Evolutionary conservation across 1,139 yeast genomes (phyloP).

Genomic region (Pichia sp.): DNA sequence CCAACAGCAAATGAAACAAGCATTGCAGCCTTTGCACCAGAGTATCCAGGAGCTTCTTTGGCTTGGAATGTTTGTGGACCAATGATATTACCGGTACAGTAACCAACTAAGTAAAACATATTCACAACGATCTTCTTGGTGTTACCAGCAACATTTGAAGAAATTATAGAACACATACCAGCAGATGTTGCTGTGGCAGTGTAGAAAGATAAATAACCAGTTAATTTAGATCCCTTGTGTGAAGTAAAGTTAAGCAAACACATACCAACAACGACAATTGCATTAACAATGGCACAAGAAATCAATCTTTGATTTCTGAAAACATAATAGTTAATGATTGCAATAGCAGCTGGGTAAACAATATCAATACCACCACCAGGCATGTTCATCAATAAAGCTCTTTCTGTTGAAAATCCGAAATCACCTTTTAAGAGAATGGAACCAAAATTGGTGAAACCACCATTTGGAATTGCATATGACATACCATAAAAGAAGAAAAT

Average conservation of each 20-base stretch:
- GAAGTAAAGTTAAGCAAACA: slow-evolving; percentile 17
- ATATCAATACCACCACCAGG: slow-evolving; percentile 40
- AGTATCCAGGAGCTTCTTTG: slow-evolving; percentile 42
- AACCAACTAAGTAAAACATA: slow-evolving; percentile 52
- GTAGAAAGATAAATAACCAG: slow-evolving; percentile 39
- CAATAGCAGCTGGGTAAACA: slow-evolving; percentile 31
- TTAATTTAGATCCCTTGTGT: slow-evolving; percentile 36
- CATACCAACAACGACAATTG: slow-evolving; percentile 15
- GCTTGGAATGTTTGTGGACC: slow-evolving; percentile 49
- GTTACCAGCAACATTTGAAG: slow-evolving; percentile 58
- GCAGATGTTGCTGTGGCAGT: slow-evolving; percentile 35
- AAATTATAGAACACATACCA: slow-evolving; percentile 34
- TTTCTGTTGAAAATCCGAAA: slow-evolving; percentile 31
- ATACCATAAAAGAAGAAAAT: slow-evolving; percentile 33
- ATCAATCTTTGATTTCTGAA: slow-evolving; percentile 22
- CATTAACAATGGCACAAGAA: slow-evolving; percentile 14
- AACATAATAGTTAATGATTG: slow-evolving; percentile 34
- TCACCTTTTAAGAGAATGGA: slow-evolving; percentile 38
- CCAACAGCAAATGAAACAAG: slow-evolving; percentile 25
- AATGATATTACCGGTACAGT: slow-evolving; percentile 63
- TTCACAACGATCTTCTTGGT: slow-evolving; percentile 42
- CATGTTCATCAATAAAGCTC: slow-evolving; percentile 37
- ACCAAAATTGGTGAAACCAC: slow-evolving; percentile 37
- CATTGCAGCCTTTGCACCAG: slow-evolving; percentile 39
- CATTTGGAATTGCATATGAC: slow-evolving; percentile 39